Evolutionary conservation across 164 flowering plant species (phyloP), one percentile per base, ranked within the genome.

Genomic region (Aristolochia contorta): DNA sequence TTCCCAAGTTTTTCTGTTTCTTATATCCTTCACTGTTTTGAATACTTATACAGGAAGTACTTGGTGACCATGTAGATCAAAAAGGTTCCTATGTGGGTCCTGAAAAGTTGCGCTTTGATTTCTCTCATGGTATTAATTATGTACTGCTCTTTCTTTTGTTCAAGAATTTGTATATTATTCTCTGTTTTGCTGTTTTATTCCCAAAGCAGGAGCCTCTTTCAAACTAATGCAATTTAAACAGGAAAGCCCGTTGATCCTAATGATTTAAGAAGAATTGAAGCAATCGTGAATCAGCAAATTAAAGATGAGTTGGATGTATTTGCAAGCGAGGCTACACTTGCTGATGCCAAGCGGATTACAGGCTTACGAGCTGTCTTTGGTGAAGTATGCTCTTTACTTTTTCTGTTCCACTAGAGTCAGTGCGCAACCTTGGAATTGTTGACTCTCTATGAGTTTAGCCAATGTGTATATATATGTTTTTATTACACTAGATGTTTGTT

Each of bases 11-110:
- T 16, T 13, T 18, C 33, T 49, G 8, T 20, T 20, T 20, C 53
- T 20, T 4, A 59, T 55, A 43, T 4, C 2, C 49, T 22, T 20
- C 37, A 2, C 22, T 10, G 58, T 14, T 16, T 64, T 21, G 27
- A 32, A 37, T 51, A 62, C 61, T 53, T 58, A n/a, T 78, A 75
- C 84, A 93, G 99, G 87, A 87, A 78, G 87, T 91, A 7, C 99
- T 94, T 71, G 99, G 99, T 16, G 70, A 77, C 72, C 99, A 94
- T 73, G 85, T 94, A 72, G 97, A 91, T 70, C 99, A 94, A 71
- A 94, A 94, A 71, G 99, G 99, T 7, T 94, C 99, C n/a, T 84
- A 91, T 67, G 99, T 94, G 64, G 97, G 91, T 72, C 96, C 97
- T 63, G 99, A 94, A 64, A 94, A 94, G 67, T 70, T 94, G 64